phyloP scores from a whole-genome alignment of 2,329 filamentous ascomycete species.

The Fusarium pseudograminearum region DNA sequence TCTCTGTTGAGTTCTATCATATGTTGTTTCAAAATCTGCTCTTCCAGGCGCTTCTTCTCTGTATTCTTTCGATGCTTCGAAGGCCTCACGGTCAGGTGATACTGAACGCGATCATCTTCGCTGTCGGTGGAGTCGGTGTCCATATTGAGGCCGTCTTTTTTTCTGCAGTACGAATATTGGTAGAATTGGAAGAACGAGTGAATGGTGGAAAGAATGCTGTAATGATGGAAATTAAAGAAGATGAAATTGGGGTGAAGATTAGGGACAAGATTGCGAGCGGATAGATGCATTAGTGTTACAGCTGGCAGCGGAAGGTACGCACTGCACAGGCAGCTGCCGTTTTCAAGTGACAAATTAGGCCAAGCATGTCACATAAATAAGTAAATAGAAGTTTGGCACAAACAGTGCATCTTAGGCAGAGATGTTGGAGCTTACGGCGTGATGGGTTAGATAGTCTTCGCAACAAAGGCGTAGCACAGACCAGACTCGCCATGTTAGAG shows the following conservation, averaged over 20 bases:
- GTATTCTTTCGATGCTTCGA: conserved; percentile 55
- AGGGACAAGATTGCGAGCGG: background rate
- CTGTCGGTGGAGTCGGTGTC: conserved; percentile 31
- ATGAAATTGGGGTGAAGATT: background rate
- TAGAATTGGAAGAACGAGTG: background rate
- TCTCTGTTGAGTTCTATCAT: conserved; percentile 53
- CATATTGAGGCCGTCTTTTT: background rate
- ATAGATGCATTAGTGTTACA: background rate
- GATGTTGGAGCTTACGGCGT: background rate
- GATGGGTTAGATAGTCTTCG: background rate
- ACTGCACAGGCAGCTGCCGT: background rate
- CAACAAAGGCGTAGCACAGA: background rate
- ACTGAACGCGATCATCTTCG: conserved; percentile 47
- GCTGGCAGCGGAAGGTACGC: background rate
- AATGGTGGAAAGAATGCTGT: background rate
- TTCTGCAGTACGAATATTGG: background rate
- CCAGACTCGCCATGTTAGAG: background rate
- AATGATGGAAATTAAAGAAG: background rate
- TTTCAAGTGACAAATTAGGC: background rate
- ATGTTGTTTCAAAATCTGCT: conserved; percentile 62
- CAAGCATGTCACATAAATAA: background rate
- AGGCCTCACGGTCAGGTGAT: conserved; percentile 49
- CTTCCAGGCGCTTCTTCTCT: conserved; percentile 63
- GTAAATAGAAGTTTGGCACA: background rate
- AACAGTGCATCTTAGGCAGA: background rate